Base-by-base conservation (phyloP, 1,139 yeast genomes). In the Pichia terricola region DNA sequence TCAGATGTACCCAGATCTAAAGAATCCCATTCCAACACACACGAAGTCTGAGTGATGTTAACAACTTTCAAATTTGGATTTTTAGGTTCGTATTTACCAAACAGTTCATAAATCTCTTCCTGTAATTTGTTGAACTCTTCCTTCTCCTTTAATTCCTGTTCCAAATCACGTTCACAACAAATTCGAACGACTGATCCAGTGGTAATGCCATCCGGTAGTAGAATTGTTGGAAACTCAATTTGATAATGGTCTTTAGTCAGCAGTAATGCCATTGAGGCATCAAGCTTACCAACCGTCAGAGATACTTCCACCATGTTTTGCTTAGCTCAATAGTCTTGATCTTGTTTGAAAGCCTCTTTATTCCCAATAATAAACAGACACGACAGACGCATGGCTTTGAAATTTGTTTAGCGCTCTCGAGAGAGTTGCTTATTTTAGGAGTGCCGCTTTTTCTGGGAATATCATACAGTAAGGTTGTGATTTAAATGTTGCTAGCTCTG, bases 141-240 rank as follows among this genome's bases (percentile, higher is more conserved):
- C 31, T 70, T 69, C 58, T 87, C 94, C 48, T 68, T 66, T 40
- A 64, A 55, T 60, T 91, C 96, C 40, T 80, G 75, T 40, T 72
- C 77, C n/a, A 70, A 57, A 59, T 89, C 95, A 51, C 86, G 81
- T 47, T 84, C 89, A 61, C 96, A 89, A 50, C 73, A 76, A 60
- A 91, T 81, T 56, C 82, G 83, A 42, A 91, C 87, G 44, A 91
- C 83, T n/a, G 96, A 85, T 5, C 98, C 99, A 1, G 98, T 94
- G 52, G 76, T 74, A 38, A 89, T 94, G 38, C 94, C 91, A 57
- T 81, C 83, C 8, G 99, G 99, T 43, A 91, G 70, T 45, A 91
- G 68, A 45, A 89, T 80, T 7, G 97, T 88, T 16, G 99, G 99
- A 59, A 91, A 91, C 60, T 94, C 98, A 55, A 91, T 89, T 50